These are phyloP conservation scores for Gaeumannomyces tritici DNA, from an alignment of 2,329 filamentous ascomycete genomes.

Conservation along the genomic window DNA sequence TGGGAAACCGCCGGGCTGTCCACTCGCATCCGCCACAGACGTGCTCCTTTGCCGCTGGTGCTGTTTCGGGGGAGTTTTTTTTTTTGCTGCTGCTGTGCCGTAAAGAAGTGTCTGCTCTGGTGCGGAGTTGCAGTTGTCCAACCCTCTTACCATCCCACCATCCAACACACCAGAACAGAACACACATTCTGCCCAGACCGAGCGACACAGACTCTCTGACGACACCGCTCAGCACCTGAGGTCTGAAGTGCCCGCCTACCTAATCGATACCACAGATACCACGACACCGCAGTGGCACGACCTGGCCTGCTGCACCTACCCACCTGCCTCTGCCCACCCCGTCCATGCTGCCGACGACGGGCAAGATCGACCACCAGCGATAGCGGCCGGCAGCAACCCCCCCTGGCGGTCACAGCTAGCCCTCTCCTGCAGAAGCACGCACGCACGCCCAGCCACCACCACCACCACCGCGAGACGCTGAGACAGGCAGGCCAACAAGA, in stretches of 20 bases:
- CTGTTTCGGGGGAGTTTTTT: no score
- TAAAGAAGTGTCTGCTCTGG: background rate
- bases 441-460: background rate
- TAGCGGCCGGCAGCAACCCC: background rate
- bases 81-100: no score
- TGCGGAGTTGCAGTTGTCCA: background rate
- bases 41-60: no score
- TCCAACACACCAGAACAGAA: no score
- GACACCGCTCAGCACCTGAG: background rate
- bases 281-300: background rate
- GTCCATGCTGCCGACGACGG: background rate
- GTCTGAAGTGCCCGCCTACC: no score
- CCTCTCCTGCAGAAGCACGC: background rate
- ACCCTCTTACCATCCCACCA: background rate
- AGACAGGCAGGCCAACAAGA: background rate
- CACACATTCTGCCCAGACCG: background rate
- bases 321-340: background rate
- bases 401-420: background rate
- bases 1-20: background rate
- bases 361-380: background rate
- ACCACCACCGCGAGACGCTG: background rate
- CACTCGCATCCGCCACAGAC: background rate
- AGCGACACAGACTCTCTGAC: background rate
- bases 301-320: no score
- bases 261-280: background rate